A percentile compares a stretch with the other conserved stretches of the same genome.
phyloP scores from a whole-genome alignment of 1,139 yeast genomes.

The Magnusiomyces paraingens region DNA sequence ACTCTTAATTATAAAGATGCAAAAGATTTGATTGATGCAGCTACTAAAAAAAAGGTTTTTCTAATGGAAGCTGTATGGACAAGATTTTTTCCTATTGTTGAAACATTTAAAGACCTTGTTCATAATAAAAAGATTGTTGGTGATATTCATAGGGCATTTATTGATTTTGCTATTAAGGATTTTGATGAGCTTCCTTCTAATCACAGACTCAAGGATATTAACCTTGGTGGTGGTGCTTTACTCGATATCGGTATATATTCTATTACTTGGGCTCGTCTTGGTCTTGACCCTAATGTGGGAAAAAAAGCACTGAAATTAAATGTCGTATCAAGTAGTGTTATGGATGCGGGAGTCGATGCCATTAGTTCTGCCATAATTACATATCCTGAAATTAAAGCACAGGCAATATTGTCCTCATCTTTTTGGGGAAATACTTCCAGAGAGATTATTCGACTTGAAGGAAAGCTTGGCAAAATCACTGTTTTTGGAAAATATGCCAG shows the following conservation, averaged over 20 bases:
- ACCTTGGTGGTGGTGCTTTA: slow-evolving; percentile 55
- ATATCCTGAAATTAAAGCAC: slow-evolving; percentile 27
- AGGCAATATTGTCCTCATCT: slow-evolving; percentile 29
- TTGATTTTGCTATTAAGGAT: slow-evolving; percentile 32
- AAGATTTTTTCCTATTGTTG: slow-evolving; percentile 49
- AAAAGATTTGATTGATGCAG: slow-evolving; percentile 40
- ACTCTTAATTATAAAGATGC: slow-evolving; percentile 48
- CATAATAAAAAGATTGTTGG: slow-evolving; percentile 45
- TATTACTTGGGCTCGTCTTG: slow-evolving; percentile 39
- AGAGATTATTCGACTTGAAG: slow-evolving; percentile 28
- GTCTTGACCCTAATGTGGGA: slow-evolving; percentile 29
- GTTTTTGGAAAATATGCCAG: slow-evolving; percentile 27
- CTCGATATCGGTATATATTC: slow-evolving; percentile 57
- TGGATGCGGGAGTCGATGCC: slow-evolving; percentile 30
- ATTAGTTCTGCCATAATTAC: slow-evolving; percentile 25
- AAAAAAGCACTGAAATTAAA: slow-evolving; percentile 23
- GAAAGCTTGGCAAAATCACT: slow-evolving; percentile 30
- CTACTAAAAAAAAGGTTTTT: slow-evolving; percentile 42
- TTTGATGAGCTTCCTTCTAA: slow-evolving; percentile 34
- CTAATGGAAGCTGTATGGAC: slow-evolving; percentile 67
- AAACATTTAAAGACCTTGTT: slow-evolving; percentile 37
- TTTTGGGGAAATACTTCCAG: slow-evolving; percentile 23
- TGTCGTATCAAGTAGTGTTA: slow-evolving; percentile 20
- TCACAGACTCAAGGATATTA: slow-evolving; percentile 33
- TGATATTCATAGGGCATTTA: slow-evolving; percentile 39